Conservation (phyloP, 768 basidiomycete species). For the Calocybe cyanea region DNA sequence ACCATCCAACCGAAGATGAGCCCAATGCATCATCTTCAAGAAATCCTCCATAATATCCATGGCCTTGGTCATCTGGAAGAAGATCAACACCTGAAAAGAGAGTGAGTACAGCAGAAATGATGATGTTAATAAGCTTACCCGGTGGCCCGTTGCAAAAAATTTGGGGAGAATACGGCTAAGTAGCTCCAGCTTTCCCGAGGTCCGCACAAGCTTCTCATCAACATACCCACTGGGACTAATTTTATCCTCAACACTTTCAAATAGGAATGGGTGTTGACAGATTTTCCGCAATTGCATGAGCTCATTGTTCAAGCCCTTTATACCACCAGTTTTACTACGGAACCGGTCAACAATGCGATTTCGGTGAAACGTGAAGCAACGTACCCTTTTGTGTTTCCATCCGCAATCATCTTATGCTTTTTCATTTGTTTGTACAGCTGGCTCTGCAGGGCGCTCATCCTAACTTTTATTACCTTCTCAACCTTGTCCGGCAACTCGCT, state of each 20-base stretch:
- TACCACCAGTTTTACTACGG: slow-evolving; percentile 64
- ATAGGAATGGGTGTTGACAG: slow-evolving; percentile 96
- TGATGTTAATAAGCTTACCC: slow-evolving; percentile 43
- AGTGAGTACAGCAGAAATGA: slow-evolving; percentile 3
- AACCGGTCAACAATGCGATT: slow-evolving; percentile 1
- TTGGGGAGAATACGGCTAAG: slow-evolving; percentile 91
- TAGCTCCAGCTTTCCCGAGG: slow-evolving; percentile 92
- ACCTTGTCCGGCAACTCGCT: slow-evolving; percentile 95
- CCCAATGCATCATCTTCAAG: slow-evolving; percentile 80
- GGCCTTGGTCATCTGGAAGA: slow-evolving; percentile 99
- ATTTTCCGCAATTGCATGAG: slow-evolving; percentile 98
- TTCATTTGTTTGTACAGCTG: slow-evolving; percentile 97
- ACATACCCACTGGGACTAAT: slow-evolving; percentile 80
- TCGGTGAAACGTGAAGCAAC: slow-evolving; percentile 19
- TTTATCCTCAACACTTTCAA: slow-evolving; percentile 92
- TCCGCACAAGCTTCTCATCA: slow-evolving; percentile 81
- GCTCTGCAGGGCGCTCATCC: slow-evolving; percentile 89
- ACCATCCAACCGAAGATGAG: slow-evolving; percentile 92
- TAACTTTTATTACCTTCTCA: slow-evolving; percentile 95
- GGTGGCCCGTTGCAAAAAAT: slow-evolving; percentile 88
- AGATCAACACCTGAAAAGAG: slow-evolving; percentile 77
- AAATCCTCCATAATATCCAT: slow-evolving; percentile 99
- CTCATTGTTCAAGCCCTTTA: slow-evolving; percentile 90
- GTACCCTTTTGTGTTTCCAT: slow-evolving; percentile 73
- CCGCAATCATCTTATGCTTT: slow-evolving; percentile 95